Evolutionary conservation across 1,139 yeast species (phyloP).

Genomic region (Pichia sp.): DNA sequence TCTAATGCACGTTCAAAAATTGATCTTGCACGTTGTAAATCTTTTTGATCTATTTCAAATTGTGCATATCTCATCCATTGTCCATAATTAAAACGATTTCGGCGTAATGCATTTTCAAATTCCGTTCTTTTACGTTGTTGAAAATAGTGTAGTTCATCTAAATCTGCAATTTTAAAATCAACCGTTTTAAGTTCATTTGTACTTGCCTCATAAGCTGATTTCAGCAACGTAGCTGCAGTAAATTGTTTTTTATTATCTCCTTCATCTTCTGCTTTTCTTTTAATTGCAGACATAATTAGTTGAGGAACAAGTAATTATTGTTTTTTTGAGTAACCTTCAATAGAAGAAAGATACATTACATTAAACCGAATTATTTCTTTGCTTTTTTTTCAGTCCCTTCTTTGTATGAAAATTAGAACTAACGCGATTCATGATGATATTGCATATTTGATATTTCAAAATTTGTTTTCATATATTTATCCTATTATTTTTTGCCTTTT

Average conservation of each 20-base stretch:
- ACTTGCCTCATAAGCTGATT: slow-evolving; percentile 48
- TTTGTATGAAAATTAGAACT: too few relatives aligned
- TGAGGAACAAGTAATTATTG: too few relatives aligned
- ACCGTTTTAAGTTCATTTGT: slow-evolving; percentile 38
- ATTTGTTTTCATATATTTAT: too few relatives aligned
- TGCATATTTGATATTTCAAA: too few relatives aligned
- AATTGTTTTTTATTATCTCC: slow-evolving; percentile 8
- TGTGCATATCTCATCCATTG: slow-evolving; percentile 93
- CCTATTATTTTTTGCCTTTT: too few relatives aligned
- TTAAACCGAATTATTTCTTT: too few relatives aligned
- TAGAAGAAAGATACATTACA: not conserved
- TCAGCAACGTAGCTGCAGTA: slow-evolving; percentile 46
- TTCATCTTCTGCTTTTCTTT: not conserved
- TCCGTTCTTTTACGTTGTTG: slow-evolving; percentile 76
- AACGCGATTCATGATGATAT: too few relatives aligned
- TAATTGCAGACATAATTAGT: slow-evolving; percentile 1
- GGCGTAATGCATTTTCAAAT: slow-evolving; percentile 76
- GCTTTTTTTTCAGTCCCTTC: not conserved
- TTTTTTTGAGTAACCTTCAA: too few relatives aligned
- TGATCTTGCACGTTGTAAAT: slow-evolving; percentile 69
- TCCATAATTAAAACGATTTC: slow-evolving; percentile 72
- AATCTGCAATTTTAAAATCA: slow-evolving; percentile 57
- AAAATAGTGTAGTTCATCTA: slow-evolving; percentile 70
- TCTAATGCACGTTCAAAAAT: slow-evolving; percentile 83
- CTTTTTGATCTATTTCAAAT: slow-evolving; percentile 80